A percentile compares a stretch with the other conserved stretches of the same genome.
Evolutionary conservation across 75 land plant species (phyloP).

Genomic region (Selaginella tamariscina): DNA sequence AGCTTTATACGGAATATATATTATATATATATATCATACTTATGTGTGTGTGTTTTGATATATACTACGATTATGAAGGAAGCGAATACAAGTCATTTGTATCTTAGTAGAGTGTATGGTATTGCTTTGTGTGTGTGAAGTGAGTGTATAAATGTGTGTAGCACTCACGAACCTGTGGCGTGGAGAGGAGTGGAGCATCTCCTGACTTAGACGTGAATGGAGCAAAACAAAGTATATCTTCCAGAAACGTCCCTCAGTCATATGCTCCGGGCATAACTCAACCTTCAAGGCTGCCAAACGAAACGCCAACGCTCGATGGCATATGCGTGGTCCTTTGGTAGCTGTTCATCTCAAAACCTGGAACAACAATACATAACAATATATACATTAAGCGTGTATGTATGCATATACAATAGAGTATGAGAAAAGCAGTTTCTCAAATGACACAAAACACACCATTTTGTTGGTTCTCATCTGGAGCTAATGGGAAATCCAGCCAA

Average conservation of each 20-base stretch:
- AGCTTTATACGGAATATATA: background rate
- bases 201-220: conserved; percentile 57
- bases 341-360: conserved; percentile 71
- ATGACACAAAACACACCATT: background rate
- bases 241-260: conserved; percentile 74
- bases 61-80: background rate
- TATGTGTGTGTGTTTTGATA: too few species aligned
- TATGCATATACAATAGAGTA: background rate
- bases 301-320: conserved; percentile 57
- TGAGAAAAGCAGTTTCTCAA: conserved; percentile 4
- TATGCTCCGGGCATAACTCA: conserved; percentile 61
- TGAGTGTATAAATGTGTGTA: background rate
- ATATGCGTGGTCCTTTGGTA: conserved; percentile 65
- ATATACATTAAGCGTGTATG: too few species aligned
- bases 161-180: conserved; percentile 61
- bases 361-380: too few species aligned
- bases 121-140: too few species aligned
- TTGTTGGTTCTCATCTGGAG: conserved; percentile 46
- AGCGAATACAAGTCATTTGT: too few species aligned
- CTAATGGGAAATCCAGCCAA: conserved; percentile 83
- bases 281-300: conserved; percentile 54
- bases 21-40: background rate
- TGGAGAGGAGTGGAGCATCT: conserved; percentile 65
- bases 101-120: too few species aligned
- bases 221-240: conserved; percentile 73